Evolutionary conservation across 805 yeast genomes (phyloP).

Genomic region (Lachancea mirantina): DNA sequence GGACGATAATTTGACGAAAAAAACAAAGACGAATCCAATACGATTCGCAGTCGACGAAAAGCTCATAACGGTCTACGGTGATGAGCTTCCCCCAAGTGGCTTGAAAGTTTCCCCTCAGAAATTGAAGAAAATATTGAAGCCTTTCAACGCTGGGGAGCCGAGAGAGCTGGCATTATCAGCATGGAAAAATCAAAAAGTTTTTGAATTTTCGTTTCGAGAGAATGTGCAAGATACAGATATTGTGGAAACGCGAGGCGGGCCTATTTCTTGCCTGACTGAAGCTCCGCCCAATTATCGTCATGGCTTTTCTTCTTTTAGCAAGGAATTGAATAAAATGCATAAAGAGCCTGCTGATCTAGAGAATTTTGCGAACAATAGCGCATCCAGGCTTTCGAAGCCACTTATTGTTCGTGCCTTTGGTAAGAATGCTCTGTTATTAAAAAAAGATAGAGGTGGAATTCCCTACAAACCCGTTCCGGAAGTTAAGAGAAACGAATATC

Average conservation of each 20-base stretch:
- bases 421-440: constrained; percentile 23
- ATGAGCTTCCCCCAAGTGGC: constrained; percentile 27
- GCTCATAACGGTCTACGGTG: constrained; percentile 28
- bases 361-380: constrained; percentile 9
- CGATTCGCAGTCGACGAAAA: constrained; percentile 24
- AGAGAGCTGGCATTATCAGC: constrained; percentile 22
- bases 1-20: constrained; percentile 9
- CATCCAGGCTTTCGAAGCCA: constrained; percentile 15
- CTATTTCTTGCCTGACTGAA: constrained; percentile 20
- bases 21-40: constrained; percentile 12
- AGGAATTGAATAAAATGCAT: constrained; percentile 22
- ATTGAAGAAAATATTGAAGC: constrained; percentile 27
- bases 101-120: constrained; percentile 24
- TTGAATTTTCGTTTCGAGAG: constrained; percentile 13
- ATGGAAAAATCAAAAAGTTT: constrained; percentile 15
- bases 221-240: constrained; percentile 23
- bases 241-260: constrained; percentile 25
- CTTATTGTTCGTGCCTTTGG: constrained; percentile 31
- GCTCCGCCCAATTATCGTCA: constrained; percentile 20
- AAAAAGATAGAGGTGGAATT: constrained; percentile 31
- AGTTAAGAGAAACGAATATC: constrained; percentile 25
- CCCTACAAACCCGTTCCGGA: constrained; percentile 31
- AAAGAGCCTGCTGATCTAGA: constrained; percentile 23
- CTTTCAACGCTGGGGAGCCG: constrained; percentile 31
- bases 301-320: constrained; percentile 23